Evolutionary conservation across 352 stramenopile species (phyloP).

Genomic region (Phytopythium delawarense): DNA sequence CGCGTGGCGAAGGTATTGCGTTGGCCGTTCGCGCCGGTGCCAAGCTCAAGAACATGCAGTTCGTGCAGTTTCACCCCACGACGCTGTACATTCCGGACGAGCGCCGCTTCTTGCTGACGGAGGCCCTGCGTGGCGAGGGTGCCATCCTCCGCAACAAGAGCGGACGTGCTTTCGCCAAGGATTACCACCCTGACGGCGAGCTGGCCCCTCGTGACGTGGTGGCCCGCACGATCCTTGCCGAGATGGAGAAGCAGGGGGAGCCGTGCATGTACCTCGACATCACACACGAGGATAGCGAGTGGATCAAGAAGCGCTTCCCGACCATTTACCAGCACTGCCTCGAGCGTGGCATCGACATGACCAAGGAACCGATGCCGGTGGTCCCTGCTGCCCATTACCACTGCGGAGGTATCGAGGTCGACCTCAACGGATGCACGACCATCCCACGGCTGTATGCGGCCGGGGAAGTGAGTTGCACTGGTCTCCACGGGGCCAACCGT

Average conservation of each 20-base stretch:
- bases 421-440: slow-evolving; percentile 81
- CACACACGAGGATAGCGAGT: slow-evolving; percentile 83
- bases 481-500: slow-evolving; percentile 93
- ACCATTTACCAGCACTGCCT: slow-evolving; percentile 85
- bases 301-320: slow-evolving; percentile 84
- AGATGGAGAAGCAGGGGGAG: slow-evolving; percentile 83
- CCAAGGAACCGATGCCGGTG: slow-evolving; percentile 84
- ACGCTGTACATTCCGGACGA: slow-evolving; percentile 90
- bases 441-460: slow-evolving; percentile 87
- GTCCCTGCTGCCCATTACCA: slow-evolving; percentile 94
- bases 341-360: slow-evolving; percentile 88
- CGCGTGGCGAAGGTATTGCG: slow-evolving; percentile 65
- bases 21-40: slow-evolving; percentile 77
- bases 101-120: slow-evolving; percentile 90
- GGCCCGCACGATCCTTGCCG: slow-evolving; percentile 87
- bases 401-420: slow-evolving; percentile 90
- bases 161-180: slow-evolving; percentile 82
- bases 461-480: slow-evolving; percentile 92
- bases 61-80: slow-evolving; percentile 96
- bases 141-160: slow-evolving; percentile 84
- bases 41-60: slow-evolving; percentile 91
- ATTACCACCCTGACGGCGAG: slow-evolving; percentile 91
- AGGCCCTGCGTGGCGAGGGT: slow-evolving; percentile 91
- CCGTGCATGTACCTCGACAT: slow-evolving; percentile 92
- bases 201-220: slow-evolving; percentile 94